Evolutionary conservation across 192 early-diverging fungal species (phyloP).

Genomic region (Podila horticola): DNA sequence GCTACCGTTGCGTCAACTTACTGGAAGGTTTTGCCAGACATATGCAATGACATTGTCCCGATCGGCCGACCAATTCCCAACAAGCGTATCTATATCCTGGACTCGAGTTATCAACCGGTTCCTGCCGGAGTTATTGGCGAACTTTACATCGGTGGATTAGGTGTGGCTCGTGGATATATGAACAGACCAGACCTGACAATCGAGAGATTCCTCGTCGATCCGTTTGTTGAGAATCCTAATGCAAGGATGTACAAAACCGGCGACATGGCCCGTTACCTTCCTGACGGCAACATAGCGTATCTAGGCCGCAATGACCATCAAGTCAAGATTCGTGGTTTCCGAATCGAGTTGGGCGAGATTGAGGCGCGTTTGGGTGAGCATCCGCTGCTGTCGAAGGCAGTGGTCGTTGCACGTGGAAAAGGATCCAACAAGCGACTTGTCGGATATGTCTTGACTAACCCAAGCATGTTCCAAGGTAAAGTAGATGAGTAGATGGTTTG

Average conservation of each 20-base stretch:
- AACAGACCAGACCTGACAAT: slow-evolving; percentile 42
- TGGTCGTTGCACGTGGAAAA: slow-evolving; percentile 28
- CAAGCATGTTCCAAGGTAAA: too few species aligned
- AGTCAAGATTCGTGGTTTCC: slow-evolving; percentile 58
- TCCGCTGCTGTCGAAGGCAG: slow-evolving; percentile 18
- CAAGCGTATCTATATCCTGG: slow-evolving; percentile 34
- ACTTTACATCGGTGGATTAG: slow-evolving; percentile 47
- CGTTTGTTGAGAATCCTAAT: slow-evolving; percentile 18
- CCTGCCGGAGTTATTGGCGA: slow-evolving; percentile 53
- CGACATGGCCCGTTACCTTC: slow-evolving; percentile 32
- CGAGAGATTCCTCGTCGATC: slow-evolving; percentile 49
- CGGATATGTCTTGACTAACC: slow-evolving; percentile 58
- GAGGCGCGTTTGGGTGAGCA: slow-evolving; percentile 20
- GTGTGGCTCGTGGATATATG: slow-evolving; percentile 53
- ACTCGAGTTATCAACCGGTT: slow-evolving; percentile 18
- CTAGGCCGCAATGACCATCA: slow-evolving; percentile 52
- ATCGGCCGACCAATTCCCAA: slow-evolving; percentile 32
- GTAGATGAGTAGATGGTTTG: too few species aligned
- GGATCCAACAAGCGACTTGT: slow-evolving; percentile 67
- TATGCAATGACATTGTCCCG: slow-evolving; percentile 23
- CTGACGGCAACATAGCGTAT: slow-evolving; percentile 33
- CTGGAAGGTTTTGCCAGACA: slow-evolving; percentile 7
- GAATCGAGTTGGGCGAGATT: slow-evolving; percentile 49
- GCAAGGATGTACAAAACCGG: slow-evolving; percentile 50
- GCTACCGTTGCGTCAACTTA: not conserved